phyloP scores from a whole-genome alignment of 2,329 filamentous ascomycete species.

The Septoria petroselini region DNA sequence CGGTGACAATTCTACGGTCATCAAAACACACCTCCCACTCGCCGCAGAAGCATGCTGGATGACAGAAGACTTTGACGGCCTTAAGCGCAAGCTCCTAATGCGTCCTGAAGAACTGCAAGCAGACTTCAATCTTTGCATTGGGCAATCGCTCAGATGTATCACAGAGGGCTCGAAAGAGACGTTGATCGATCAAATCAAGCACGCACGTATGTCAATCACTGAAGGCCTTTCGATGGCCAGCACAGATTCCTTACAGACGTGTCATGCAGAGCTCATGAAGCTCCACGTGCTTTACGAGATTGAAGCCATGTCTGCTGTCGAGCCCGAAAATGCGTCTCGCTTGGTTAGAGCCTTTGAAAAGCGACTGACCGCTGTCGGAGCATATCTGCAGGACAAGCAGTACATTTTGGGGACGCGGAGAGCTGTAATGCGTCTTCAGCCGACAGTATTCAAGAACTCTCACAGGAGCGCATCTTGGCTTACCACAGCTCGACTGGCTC shows the following conservation, averaged over 20 bases:
- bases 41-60: slow-evolving; percentile 92
- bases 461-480: slow-evolving; percentile 85
- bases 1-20: slow-evolving; percentile 6
- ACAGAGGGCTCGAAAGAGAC: slow-evolving; percentile 50
- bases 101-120: slow-evolving; percentile 39
- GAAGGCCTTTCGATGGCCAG: slow-evolving; percentile 71
- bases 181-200: slow-evolving; percentile 59
- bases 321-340: slow-evolving; percentile 10
- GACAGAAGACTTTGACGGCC: slow-evolving; percentile 73
- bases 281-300: slow-evolving; percentile 86
- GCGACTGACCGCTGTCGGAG: slow-evolving; percentile 83
- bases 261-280: slow-evolving; percentile 79
- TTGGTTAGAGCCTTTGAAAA: slow-evolving; percentile 41
- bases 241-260: slow-evolving; percentile 77
- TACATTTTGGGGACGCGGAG: slow-evolving; percentile 83
- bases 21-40: slow-evolving; percentile 59
- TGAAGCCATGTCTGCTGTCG: slow-evolving; percentile 64
- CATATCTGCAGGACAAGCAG: slow-evolving; percentile 88
- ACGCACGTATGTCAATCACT: slow-evolving; percentile 67
- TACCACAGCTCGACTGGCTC: slow-evolving; percentile 75
- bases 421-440: slow-evolving; percentile 64
- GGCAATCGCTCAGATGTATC: slow-evolving; percentile 60
- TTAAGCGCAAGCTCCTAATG: slow-evolving; percentile 58
- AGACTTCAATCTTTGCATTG: slow-evolving; percentile 82
- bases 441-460: slow-evolving; percentile 56